Evolutionary conservation across 257 asterid species (phyloP).

Genomic region (Solanum chmielewskii): DNA sequence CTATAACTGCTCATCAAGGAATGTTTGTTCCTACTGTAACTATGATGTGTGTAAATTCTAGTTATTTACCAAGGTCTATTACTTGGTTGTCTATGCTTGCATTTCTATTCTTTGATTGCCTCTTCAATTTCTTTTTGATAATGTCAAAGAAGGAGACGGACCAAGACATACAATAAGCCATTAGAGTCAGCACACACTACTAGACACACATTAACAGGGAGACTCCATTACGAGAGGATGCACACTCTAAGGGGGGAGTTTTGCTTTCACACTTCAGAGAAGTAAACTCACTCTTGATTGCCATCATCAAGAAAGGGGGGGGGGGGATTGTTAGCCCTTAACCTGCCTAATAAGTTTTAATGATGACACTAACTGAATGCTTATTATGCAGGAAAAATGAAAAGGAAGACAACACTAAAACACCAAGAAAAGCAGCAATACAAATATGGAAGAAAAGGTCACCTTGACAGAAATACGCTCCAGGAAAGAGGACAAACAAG

Average conservation of each 20-base stretch:
- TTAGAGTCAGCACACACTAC: neutral
- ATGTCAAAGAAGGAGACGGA: neutral
- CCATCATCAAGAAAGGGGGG: neutral
- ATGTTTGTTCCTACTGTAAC: neutral
- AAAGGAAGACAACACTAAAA: neutral
- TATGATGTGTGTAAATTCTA: neutral
- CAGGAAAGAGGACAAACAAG: neutral
- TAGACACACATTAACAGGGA: neutral
- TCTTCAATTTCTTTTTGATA: neutral
- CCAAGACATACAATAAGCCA: neutral
- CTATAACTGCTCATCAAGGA: neutral
- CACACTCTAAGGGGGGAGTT: no score
- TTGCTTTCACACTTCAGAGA: neutral
- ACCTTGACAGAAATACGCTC: neutral
- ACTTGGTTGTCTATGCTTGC: neutral
- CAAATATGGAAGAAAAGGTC: neutral
- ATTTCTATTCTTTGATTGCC: neutral
- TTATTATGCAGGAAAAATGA: neutral
- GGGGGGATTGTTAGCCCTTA: neutral
- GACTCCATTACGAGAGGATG: neutral
- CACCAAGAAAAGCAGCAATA: neutral
- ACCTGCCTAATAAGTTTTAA: neutral
- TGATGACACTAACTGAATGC: neutral
- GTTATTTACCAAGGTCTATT: neutral
- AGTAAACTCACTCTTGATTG: neutral